phyloP scores from a whole-genome alignment of 345 rosid genomes.

The Dimocarpus longan region DNA sequence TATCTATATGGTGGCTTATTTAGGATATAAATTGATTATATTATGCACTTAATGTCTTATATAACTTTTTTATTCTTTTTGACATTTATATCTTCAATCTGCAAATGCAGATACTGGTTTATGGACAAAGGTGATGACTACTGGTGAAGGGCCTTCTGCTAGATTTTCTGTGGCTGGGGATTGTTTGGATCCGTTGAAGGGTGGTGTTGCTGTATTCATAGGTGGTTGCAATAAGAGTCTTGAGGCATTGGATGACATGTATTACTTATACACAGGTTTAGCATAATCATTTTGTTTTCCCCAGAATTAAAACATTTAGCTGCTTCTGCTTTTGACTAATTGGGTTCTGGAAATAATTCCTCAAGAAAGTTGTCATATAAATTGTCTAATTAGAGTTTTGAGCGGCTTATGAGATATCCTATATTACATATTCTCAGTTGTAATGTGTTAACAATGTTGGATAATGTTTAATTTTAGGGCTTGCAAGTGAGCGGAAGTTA shows the following conservation, averaged over 20 bases:
- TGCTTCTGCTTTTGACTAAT: background rate
- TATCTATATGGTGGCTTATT: background rate
- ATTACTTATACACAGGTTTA: constrained; percentile 86
- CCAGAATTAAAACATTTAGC: constrained; percentile 2
- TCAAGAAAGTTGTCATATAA: background rate
- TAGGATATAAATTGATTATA: background rate
- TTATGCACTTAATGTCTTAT: constrained; percentile 5
- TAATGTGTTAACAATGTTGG: constrained; percentile 16
- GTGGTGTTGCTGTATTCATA: constrained; percentile 70
- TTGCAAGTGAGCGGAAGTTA: constrained; percentile 57
- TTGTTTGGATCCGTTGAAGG: constrained; percentile 77
- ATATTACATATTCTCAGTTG: background rate
- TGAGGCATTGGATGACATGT: constrained; percentile 95
- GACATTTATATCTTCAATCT: constrained; percentile 9
- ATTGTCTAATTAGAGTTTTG: background rate
- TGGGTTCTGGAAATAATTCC: constrained; percentile 12
- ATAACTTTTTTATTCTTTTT: background rate
- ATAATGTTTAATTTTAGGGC: constrained; percentile 45
- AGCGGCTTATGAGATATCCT: background rate
- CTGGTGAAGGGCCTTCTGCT: constrained; percentile 86
- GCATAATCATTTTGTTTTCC: constrained; percentile 13
- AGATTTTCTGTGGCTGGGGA: constrained; percentile 96
- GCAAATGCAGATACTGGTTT: constrained; percentile 65
- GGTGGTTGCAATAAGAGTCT: constrained; percentile 98
- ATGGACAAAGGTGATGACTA: constrained; percentile 75